These are phyloP conservation scores for Pestalotiopsis sp. DNA, from an alignment of 2,329 filamentous ascomycete genomes.

Conservation along the genomic window DNA sequence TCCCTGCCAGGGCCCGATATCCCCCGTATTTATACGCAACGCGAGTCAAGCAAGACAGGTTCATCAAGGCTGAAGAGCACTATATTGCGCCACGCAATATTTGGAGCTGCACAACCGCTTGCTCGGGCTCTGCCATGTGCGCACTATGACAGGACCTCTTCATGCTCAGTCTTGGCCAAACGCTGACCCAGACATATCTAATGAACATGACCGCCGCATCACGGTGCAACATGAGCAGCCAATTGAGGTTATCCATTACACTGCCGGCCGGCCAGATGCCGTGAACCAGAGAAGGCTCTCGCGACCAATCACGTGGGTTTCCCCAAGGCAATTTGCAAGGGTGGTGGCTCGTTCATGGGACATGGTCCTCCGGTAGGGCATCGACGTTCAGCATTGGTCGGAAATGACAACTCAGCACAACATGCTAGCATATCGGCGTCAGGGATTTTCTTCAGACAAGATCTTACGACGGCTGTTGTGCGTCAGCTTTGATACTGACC, in stretches of 20 bases:
- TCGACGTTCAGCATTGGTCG: not conserved
- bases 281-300: not conserved
- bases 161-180: not conserved
- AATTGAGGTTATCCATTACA: conserved; percentile 5
- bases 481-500: not conserved
- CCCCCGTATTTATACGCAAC: conserved; percentile 1
- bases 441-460: not conserved
- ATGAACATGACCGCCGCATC: not conserved
- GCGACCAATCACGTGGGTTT: not conserved
- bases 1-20: not conserved
- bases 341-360: not conserved
- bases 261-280: not conserved
- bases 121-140: not conserved
- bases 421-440: not conserved
- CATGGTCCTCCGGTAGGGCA: not conserved
- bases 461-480: not conserved
- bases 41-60: not conserved
- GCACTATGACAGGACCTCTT: not conserved
- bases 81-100: not conserved
- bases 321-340: not conserved
- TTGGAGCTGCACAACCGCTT: not conserved
- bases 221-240: not conserved
- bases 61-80: not conserved
- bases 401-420: not conserved
- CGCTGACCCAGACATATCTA: not conserved